Base-by-base conservation (phyloP, 257 asterid genomes). In the Handroanthus guayacan region DNA sequence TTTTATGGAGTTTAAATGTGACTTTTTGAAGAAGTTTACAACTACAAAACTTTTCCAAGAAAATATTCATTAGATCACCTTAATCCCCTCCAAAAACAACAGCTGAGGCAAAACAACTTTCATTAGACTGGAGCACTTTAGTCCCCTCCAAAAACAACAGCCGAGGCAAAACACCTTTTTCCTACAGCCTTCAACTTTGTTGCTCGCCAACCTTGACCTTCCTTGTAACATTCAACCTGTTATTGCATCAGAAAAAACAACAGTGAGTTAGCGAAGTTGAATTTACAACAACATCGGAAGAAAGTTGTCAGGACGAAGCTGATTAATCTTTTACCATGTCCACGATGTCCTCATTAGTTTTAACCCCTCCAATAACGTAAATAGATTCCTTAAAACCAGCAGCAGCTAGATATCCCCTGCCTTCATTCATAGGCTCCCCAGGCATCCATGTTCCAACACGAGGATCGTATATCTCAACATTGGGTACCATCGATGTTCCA, bases 191-290 rank as follows among this genome's bases (percentile, higher is more conserved):
- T 79, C 89, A 60, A 75, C 51, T 80, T 82, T 66, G 81, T 82
- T 60, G 62, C 68, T 45, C 84, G 72, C 98, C 99, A 95, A 11
- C 97, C 96, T 79, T 78, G 71, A 48, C 92, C 97, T 54, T 95
- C 97, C 84, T 79, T 79, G 89, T 87, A 95, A 64, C 85, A 75
- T 71, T 95, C 98, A 70, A 92, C 52, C 99, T 92, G 93, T 11
- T 83, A 70, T 67, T 57, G 50, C n/a, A 79, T 18, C 71, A 67
- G 3, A 6, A 38, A 68, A 38, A 6, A 6, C 31, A 25, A 31
- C 34, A 56, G 14, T 45, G 5, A 56, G 58, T 25, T 17, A 43
- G 5, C 39, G 5, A 75, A 7, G 2, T 39, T 14, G 6, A 0
- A 57, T 8, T 25, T 25, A 1, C 31, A 25, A 1, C 31, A 25